Evolutionary conservation across 2,329 filamentous ascomycete genomes (phyloP).

Genomic region (Bipolaris sorokiniana): DNA sequence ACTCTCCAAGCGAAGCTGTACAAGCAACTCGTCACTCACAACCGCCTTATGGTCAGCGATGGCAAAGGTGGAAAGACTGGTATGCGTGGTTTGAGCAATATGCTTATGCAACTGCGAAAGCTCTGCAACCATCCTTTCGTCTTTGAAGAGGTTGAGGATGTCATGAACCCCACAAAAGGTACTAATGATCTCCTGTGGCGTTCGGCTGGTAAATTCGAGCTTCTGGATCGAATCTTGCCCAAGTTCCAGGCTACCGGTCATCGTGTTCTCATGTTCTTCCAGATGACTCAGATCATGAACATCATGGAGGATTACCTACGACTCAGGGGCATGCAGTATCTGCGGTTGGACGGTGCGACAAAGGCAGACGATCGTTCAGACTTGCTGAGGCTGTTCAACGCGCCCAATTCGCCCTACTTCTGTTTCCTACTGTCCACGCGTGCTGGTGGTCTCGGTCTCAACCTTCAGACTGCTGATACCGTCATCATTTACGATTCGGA

Average conservation of each 20-base stretch:
- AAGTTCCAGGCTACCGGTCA: slow-evolving; percentile 92
- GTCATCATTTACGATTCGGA: slow-evolving; percentile 99
- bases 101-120: slow-evolving; percentile 99
- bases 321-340: slow-evolving; percentile 79
- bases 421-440: slow-evolving; percentile 98
- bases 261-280: slow-evolving; percentile 99
- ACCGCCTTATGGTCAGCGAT: slow-evolving; percentile 92
- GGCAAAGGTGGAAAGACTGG: slow-evolving; percentile 94
- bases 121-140: slow-evolving; percentile 99
- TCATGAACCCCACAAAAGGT: slow-evolving; percentile 88
- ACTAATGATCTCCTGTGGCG: slow-evolving; percentile 96
- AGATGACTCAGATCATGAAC: slow-evolving; percentile 99
- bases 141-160: slow-evolving; percentile 96
- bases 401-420: slow-evolving; percentile 88
- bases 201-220: slow-evolving; percentile 94
- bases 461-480: slow-evolving; percentile 95
- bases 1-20: slow-evolving; percentile 91
- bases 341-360: slow-evolving; percentile 94
- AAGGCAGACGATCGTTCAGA: slow-evolving; percentile 98
- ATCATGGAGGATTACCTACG: slow-evolving; percentile 99
- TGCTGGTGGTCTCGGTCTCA: slow-evolving; percentile 96
- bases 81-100: slow-evolving; percentile 95
- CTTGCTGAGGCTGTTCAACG: slow-evolving; percentile 86
- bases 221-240: slow-evolving; percentile 87
- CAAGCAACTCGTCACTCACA: slow-evolving; percentile 96